Evolutionary conservation across 2,329 filamentous ascomycete genomes (phyloP), one percentile per base, ranked within the genome.

Genomic region (Aureobasidium sp.): DNA sequence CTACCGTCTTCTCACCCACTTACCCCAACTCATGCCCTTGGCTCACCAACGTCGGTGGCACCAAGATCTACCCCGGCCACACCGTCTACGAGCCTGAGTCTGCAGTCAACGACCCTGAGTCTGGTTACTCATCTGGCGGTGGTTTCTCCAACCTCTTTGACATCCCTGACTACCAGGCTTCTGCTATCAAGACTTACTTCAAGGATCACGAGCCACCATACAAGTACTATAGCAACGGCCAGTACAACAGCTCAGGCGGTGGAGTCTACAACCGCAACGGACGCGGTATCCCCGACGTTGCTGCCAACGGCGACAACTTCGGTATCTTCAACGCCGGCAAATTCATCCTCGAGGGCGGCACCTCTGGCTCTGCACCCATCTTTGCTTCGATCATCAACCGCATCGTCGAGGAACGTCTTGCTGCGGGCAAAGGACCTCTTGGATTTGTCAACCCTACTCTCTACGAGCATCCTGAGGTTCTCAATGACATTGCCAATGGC

Each of bases 101-200:
- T 10, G 66, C 66, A 32, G 65, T 63, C 26, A 60, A 62, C 36
- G 60, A 61, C 26, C 53, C 62, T 3, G 52, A 36, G 17, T 37
- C 46, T 13, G 50, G 60, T 7, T 64, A 63, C 51, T 65, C 61
- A 4, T 59, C 50, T 37, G 76, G 76, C n/a, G 77, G 78, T 57
- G 77, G 74, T 36, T 73, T 55, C 69, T 71, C 32, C 67, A 74
- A 62, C 36, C 68, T 66, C 74, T 73, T 70, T 72, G 71, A 65
- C 36, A 70, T 47, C 3, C 69, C 55, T 0, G 64, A 66, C n/a
- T 79, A 75, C 61, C 77, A 79, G 63, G 59, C 68, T 0, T 53
- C 69, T 3, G 75, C 74, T 1, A 76, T 79, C 1, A 51, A 39
- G 17, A 63, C 65, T 12, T 79, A 76, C 75, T 71, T 72, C 32